Evolutionary conservation across 306 rosid species (phyloP), one percentile per base, ranked within the genome.

Genomic region (Fagus crenata): DNA sequence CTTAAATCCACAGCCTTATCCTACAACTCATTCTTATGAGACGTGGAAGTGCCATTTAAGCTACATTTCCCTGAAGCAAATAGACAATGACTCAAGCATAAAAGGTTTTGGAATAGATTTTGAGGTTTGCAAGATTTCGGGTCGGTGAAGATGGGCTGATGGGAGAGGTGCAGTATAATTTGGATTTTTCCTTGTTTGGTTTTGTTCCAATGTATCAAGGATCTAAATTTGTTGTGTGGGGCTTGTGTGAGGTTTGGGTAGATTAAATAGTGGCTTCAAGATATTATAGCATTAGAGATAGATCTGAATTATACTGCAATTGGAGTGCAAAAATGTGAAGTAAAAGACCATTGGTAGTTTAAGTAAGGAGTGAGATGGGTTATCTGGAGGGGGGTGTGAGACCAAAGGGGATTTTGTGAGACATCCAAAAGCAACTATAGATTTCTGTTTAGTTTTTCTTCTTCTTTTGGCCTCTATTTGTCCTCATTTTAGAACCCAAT

Each of bases 401-500:
- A 32, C 18, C 18, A 6, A 33, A 40, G 41, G 41, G 17, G 40
- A 11, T 43, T 22, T 53, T 32, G 22, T 69, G 55, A 18, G 37
- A 4, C 7, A 43, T 43, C 73, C 2, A 41, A 69, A 41, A 17
- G 69, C 12, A 35, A 6, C 11, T 5, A 64, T 36, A 35, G 40
- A 33, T 64, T 64, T 4, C 28, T 64, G 28, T 64, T 36, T 33
- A 35, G 8, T 58, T 75, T 56, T 68, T 76, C 77, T 41, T 81
- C 40, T 46, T 39, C 61, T 37, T 17, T 33, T 75, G 72, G 80
- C 28, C 4, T 43, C 42, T 68, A 32, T 33, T 55, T 9, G 17
- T 75, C 55, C 37, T 68, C 55, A 7, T 72, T 78, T 72, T 75
- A 36, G 65, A 36, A n/a, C 77, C 18, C 65, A 33, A 22, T 15